Evolutionary conservation across 75 land plant genomes (phyloP).

Genomic region (Selaginella tamariscina): DNA sequence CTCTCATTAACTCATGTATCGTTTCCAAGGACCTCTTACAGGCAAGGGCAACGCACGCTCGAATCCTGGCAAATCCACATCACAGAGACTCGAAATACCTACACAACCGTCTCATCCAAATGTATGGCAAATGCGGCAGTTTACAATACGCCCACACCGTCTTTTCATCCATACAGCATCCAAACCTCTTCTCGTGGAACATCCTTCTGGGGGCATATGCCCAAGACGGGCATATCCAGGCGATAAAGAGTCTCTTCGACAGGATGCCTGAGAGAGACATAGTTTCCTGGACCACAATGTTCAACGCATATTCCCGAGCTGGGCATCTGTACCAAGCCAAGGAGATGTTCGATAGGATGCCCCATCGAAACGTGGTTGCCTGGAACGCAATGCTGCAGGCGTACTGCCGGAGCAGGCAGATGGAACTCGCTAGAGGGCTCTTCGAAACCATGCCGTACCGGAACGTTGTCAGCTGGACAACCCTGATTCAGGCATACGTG

Average conservation of each 20-base stretch:
- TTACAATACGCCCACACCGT: neutral
- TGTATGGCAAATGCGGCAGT: constrained; percentile 4
- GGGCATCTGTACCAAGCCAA: neutral
- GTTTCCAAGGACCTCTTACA: neutral
- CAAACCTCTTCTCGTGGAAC: constrained; percentile 5
- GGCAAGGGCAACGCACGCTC: neutral
- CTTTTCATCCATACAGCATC: neutral
- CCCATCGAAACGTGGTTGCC: neutral
- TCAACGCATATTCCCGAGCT: neutral
- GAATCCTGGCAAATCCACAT: neutral
- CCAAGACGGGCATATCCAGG: neutral
- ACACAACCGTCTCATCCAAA: constrained; percentile 3
- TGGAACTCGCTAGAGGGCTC: neutral
- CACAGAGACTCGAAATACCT: neutral
- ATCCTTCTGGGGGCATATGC: constrained; percentile 5
- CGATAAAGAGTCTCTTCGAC: neutral
- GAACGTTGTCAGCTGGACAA: neutral
- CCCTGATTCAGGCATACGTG: neutral
- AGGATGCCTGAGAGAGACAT: constrained; percentile 3
- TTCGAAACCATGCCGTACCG: neutral
- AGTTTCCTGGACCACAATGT: constrained; percentile 4
- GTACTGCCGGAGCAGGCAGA: neutral
- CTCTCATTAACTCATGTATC: neutral
- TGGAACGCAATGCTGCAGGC: constrained; percentile 5
- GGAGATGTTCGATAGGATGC: neutral